Percentiles rank a stretch among this genome's conserved stretches.
Evolutionary conservation across 352 stramenopile genomes (phyloP).

Genomic region (Globisporangium splendens): DNA sequence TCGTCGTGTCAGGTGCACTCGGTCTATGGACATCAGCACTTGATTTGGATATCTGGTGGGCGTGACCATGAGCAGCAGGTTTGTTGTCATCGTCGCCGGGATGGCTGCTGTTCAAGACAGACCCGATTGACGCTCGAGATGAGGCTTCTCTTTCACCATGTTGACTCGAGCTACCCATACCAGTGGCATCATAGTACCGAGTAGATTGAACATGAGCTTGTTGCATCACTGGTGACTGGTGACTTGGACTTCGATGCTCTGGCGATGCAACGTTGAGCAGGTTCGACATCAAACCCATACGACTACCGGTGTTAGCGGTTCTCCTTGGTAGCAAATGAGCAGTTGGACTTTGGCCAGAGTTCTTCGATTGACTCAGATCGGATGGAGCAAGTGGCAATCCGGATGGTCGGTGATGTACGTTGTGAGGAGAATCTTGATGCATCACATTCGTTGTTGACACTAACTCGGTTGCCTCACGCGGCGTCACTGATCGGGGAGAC

Average conservation of each 20-base stretch:
- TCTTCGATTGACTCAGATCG: slow-evolving; percentile 20
- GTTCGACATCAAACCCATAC: slow-evolving; percentile 77
- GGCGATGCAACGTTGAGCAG: slow-evolving; percentile 71
- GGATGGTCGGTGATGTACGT: slow-evolving; percentile 16
- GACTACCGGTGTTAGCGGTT: slow-evolving; percentile 27
- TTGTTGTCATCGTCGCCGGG: slow-evolving; percentile 9
- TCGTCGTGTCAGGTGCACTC: not conserved
- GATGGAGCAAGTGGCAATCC: slow-evolving; percentile 23
- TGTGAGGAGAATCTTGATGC: slow-evolving; percentile 18
- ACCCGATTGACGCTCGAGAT: slow-evolving; percentile 18
- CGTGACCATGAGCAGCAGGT: not conserved
- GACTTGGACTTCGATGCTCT: slow-evolving; percentile 31
- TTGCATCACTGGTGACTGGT: slow-evolving; percentile 43
- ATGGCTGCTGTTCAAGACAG: slow-evolving; percentile 13
- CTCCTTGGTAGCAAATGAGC: slow-evolving; percentile 53
- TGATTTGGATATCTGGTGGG: slow-evolving; percentile 4
- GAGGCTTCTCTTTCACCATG: slow-evolving; percentile 12
- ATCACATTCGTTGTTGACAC: slow-evolving; percentile 9
- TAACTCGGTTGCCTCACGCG: slow-evolving; percentile 8
- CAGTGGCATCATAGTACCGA: slow-evolving; percentile 32
- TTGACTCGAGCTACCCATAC: not conserved
- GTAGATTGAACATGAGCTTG: slow-evolving; percentile 28
- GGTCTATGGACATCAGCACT: not conserved
- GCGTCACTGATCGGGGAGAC: slow-evolving; percentile 26
- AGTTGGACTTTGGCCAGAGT: slow-evolving; percentile 41